A percentile compares a stretch with the other conserved stretches of the same genome.
Evolutionary conservation across 257 asterid genomes (phyloP).

Genomic region (Solanum phureja): DNA sequence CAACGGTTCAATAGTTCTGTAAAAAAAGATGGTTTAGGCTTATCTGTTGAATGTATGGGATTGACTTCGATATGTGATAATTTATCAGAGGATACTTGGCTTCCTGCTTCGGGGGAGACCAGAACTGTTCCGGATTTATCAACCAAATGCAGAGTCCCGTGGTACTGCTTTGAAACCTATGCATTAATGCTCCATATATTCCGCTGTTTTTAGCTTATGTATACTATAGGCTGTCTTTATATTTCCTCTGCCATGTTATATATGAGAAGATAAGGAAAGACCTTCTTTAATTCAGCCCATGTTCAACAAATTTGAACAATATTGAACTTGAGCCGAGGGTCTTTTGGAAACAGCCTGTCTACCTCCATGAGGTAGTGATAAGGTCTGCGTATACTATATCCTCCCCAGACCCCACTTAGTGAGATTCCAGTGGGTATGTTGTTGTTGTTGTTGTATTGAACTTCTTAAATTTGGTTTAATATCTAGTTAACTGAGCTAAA

Average conservation of each 20-base stretch:
- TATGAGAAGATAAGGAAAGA: background rate
- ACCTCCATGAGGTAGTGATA: too few relatives aligned
- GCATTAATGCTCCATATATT: background rate
- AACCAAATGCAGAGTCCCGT: slow-evolving; percentile 56
- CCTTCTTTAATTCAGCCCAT: background rate
- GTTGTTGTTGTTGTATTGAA: too few relatives aligned
- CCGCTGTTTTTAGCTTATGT: background rate
- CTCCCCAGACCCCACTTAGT: too few relatives aligned
- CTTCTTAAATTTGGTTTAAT: too few relatives aligned
- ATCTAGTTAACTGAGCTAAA: too few relatives aligned
- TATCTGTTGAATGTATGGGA: slow-evolving; percentile 66
- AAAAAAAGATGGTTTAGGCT: slow-evolving; percentile 59
- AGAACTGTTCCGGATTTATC: slow-evolving; percentile 77
- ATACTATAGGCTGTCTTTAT: background rate
- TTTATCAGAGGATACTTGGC: slow-evolving; percentile 61
- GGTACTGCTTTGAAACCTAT: slow-evolving; percentile 28
- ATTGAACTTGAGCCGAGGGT: background rate
- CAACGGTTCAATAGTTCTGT: slow-evolving; percentile 54
- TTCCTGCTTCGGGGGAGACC: slow-evolving; percentile 69
- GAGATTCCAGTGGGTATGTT: too few relatives aligned
- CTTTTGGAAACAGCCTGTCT: too few relatives aligned
- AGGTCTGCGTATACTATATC: too few relatives aligned
- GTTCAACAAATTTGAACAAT: background rate
- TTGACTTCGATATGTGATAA: slow-evolving; percentile 58
- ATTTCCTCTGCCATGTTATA: background rate